Evolutionary conservation across 179 eudicot genomes (phyloP).

Genomic region (Heliamphora pulchella): DNA sequence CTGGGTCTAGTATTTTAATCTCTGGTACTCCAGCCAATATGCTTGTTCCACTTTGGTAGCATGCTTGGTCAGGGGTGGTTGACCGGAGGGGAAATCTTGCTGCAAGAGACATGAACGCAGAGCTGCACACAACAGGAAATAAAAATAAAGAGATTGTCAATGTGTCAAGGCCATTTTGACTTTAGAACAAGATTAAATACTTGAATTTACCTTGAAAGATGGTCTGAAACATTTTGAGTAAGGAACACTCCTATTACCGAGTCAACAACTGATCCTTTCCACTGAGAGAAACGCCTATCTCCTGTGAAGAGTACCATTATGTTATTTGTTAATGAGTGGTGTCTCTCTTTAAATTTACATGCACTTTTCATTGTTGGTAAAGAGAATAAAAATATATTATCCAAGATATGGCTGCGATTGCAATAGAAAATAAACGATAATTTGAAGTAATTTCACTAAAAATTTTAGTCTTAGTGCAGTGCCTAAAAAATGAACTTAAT

Average conservation of each 20-base stretch:
- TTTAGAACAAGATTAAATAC: constrained; percentile 9
- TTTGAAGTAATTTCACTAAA: background rate
- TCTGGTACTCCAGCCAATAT: constrained; percentile 28
- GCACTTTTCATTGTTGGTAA: background rate
- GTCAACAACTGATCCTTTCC: constrained; percentile 98
- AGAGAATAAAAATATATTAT: background rate
- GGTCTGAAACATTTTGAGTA: constrained; percentile 96
- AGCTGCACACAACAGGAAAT: constrained; percentile 44
- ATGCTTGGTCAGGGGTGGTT: constrained; percentile 15
- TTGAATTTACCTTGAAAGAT: constrained; percentile 66
- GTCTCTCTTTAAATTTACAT: background rate
- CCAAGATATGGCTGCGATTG: background rate
- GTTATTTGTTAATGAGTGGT: background rate
- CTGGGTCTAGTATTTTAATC: constrained; percentile 27
- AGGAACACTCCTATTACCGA: constrained; percentile 94
- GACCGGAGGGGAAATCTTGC: constrained; percentile 65
- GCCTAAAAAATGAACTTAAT: background rate
- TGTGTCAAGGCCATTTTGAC: background rate
- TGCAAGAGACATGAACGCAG: constrained; percentile 90
- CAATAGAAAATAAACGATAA: background rate
- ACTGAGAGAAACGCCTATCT: constrained; percentile 78
- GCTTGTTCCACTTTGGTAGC: constrained; percentile 18
- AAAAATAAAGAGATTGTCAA: constrained; percentile 1
- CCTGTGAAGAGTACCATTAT: constrained; percentile 36
- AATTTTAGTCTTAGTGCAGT: background rate